Evolutionary conservation across 176 grass and related monocot genomes (phyloP), one percentile per base, ranked within the genome.

Genomic region (Oryza meridionalis): DNA sequence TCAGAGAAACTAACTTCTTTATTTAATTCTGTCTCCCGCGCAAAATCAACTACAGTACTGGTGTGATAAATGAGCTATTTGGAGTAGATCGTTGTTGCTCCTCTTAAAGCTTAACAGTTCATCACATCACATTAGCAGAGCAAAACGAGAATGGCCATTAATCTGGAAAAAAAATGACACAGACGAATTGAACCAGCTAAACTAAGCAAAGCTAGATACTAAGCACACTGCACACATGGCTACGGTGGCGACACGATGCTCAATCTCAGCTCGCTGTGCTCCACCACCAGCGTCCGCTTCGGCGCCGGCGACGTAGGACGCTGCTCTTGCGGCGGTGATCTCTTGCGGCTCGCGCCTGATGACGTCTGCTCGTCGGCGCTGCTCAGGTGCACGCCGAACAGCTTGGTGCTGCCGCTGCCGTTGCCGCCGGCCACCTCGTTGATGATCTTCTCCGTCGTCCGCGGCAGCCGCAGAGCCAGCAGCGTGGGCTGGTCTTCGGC

Each of bases 361-460:
- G 58, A 62, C 21, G 58, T 62, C 37, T 77, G 76, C 7, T 59
- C 62, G 13, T 62, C 58, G 8, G 7, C 2, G 7, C 31, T 72
- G 35, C 65, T 68, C 8, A 92, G 81, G 25, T 81, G 45, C 12
- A 92, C 91, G 21, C 91, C 91, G 24, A 92, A 92, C 26, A 92
- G 87, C 81, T 85, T 92, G 12, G 90, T 65, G 4, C 27, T 78
- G 55, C 84, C 80, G 26, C 44, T 76, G 44, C 79, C 1, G 7
- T 22, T 78, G 55, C 84, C 82, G 76, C 80, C 86, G 35, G 37
- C 47, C 15, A 33, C 24, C 17, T 59, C 49, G 26, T 11, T 37
- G 50, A n/a, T 37, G 19, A 33, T 70, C 26, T 80, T 67, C 35
- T 82, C 69, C 46, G 58, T 7, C 24, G 58, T 11, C 27, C 42